Base-by-base conservation (phyloP, 306 rosid genomes). In the Adenanthera pavonina region DNA sequence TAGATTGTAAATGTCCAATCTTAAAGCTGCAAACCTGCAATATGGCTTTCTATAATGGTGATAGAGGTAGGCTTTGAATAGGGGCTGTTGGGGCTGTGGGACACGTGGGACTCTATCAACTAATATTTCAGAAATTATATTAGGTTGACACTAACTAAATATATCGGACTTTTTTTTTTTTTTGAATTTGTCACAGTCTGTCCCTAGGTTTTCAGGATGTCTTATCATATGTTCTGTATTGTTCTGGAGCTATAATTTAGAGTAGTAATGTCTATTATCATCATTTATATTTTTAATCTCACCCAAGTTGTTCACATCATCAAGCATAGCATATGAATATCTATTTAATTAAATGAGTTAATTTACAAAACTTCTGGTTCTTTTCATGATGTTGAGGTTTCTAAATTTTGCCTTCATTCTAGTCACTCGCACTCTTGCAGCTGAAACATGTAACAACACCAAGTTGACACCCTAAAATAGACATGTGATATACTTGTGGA, bases 241-340 rank as follows among this genome's bases (percentile, higher is more conserved):
- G 7, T 69, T 69, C 51, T 30, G 5, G 56, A 10, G 11, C 34
- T 4, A 44, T 44, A 56, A n/a, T 19, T 43, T n/a, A 19, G 47
- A 43, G 2, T 2, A 34, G 41, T 60, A 30, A 57, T 67, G 2
- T 41, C 38, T 8, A 36, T 34, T 2, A 52, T 38, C 30, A 34
- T 8, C 47, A 25, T 20, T 69, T 80, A 64, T 36, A 77, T 34
- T 64, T n/a, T 25, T 72, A 80, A 15, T 68, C 19, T 17, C 49
- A 62, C 59, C 61, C 48, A 68, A 69, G 33, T 74, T 76, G 72
- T 76, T 71, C 60, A 75, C 30, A 49, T 8, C 7, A 68, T 79
- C 78, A 74, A 57, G 51, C 56, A 64, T 56, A 71, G 72, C 77
- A 73, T 79, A 47, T 67, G 30, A 80, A 72, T 51, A 65, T 56